Evolutionary conservation across 495 filamentous ascomycete genomes (phyloP).

Genomic region (Cercophora scortea): DNA sequence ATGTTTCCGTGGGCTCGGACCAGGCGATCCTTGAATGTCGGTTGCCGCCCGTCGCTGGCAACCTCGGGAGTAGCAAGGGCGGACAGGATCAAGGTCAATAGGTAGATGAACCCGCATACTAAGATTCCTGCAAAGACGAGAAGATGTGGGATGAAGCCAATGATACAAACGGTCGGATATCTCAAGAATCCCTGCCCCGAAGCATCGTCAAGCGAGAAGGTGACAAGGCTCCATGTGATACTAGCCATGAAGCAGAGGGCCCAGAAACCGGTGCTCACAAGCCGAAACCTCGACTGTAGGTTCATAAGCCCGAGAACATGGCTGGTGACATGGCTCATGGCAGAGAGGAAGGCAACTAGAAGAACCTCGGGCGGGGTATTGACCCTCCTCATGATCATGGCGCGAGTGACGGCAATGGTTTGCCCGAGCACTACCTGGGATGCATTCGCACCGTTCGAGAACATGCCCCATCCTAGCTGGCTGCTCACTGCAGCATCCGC

Average conservation of each 20-base stretch:
- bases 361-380: constrained; percentile 90
- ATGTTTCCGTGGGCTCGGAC: constrained; percentile 71
- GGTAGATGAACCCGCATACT: constrained; percentile 67
- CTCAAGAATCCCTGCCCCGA: constrained; percentile 48
- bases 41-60: constrained; percentile 17
- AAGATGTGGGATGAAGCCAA: constrained; percentile 90
- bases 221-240: constrained; percentile 62
- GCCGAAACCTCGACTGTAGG: constrained; percentile 65
- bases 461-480: constrained; percentile 62
- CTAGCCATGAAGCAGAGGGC: constrained; percentile 78
- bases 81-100: constrained; percentile 64
- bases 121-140: constrained; percentile 72
- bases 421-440: constrained; percentile 31
- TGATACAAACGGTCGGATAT: constrained; percentile 89
- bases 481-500: constrained; percentile 78
- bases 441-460: constrained; percentile 33
- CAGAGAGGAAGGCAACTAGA: constrained; percentile 77
- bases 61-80: constrained; percentile 51
- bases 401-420: constrained; percentile 41
- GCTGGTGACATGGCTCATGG: constrained; percentile 80
- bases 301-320: constrained; percentile 74
- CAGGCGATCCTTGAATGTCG: constrained; percentile 42
- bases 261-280: constrained; percentile 83
- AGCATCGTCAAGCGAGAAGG: constrained; percentile 46
- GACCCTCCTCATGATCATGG: constrained; percentile 50